These are phyloP conservation scores for Chlorencoelia australis DNA, from an alignment of 2,329 filamentous ascomycete species.

Conservation along the genomic window DNA sequence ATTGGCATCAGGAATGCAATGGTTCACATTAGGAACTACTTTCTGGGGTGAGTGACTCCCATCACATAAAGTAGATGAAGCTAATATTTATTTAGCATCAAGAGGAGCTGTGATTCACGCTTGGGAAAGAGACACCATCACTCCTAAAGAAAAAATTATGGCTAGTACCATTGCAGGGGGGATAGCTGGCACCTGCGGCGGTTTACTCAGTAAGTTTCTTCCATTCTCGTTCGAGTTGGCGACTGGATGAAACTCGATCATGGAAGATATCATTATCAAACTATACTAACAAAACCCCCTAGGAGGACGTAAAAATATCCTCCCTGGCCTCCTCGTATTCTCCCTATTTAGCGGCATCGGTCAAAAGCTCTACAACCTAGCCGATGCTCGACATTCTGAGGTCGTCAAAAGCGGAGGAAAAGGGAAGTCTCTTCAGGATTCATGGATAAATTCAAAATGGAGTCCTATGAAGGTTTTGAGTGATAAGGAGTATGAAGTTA, in stretches of 20 bases:
- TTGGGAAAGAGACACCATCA: slow-evolving; percentile 35
- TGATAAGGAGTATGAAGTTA: slow-evolving; percentile 61
- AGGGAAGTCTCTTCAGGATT: slow-evolving; percentile 22
- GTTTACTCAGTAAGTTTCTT: slow-evolving; percentile 37
- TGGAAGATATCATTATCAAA: no score
- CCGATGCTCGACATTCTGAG: slow-evolving; percentile 31
- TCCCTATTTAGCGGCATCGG: slow-evolving; percentile 45
- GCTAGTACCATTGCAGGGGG: slow-evolving; percentile 64
- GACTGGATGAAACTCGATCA: no score
- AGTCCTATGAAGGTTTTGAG: slow-evolving; percentile 61
- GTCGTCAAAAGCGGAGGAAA: slow-evolving; percentile 12
- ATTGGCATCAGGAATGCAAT: slow-evolving; percentile 64
- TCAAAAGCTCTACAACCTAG: slow-evolving; percentile 43
- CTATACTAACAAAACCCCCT: no score
- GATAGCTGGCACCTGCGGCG: slow-evolving; percentile 55
- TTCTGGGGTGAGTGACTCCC: slow-evolving; percentile 54
- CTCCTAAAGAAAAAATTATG: slow-evolving; percentile 47
- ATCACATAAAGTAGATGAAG: background rate
- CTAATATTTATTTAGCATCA: slow-evolving; percentile 32
- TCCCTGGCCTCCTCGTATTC: slow-evolving; percentile 51
- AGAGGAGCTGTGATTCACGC: slow-evolving; percentile 37
- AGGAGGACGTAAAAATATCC: slow-evolving; percentile 43
- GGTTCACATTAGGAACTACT: slow-evolving; percentile 65
- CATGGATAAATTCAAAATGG: slow-evolving; percentile 50
- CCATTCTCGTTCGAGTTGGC: background rate